A percentile compares a stretch with the other conserved stretches of the same genome.
Evolutionary conservation across 1,284 basidiomycete species (phyloP).

Genomic region (Thelephora terrestris): DNA sequence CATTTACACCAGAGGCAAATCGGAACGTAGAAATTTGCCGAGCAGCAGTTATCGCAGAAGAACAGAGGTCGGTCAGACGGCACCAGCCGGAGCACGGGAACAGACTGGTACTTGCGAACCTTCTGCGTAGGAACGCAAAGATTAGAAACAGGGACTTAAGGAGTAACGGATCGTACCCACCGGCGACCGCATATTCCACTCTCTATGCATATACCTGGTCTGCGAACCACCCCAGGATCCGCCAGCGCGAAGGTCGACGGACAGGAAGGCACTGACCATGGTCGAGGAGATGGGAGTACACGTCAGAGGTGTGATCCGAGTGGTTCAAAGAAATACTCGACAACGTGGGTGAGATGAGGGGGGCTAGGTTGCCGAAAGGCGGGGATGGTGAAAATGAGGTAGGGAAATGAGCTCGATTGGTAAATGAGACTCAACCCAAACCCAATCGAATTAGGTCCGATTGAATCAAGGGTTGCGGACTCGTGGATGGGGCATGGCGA

Average conservation of each 20-base stretch:
- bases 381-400: background rate
- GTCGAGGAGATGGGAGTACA: background rate
- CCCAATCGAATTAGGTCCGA: background rate
- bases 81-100: background rate
- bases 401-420: background rate
- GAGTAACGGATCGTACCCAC: background rate
- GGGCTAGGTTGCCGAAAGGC: background rate
- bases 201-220: background rate
- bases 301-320: background rate
- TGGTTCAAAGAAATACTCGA: background rate
- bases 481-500: background rate
- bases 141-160: background rate
- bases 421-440: background rate
- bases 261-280: background rate
- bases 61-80: conserved; percentile 1
- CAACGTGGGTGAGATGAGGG: background rate
- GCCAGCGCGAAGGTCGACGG: background rate
- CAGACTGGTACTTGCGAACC: background rate
- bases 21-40: background rate
- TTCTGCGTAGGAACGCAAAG: background rate
- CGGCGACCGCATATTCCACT: background rate
- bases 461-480: background rate
- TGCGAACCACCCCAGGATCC: background rate
- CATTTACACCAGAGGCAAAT: conserved; percentile 1
- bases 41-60: background rate